Base-by-base conservation (phyloP, 129 eudicot species). In the Flaveria brownii region DNA sequence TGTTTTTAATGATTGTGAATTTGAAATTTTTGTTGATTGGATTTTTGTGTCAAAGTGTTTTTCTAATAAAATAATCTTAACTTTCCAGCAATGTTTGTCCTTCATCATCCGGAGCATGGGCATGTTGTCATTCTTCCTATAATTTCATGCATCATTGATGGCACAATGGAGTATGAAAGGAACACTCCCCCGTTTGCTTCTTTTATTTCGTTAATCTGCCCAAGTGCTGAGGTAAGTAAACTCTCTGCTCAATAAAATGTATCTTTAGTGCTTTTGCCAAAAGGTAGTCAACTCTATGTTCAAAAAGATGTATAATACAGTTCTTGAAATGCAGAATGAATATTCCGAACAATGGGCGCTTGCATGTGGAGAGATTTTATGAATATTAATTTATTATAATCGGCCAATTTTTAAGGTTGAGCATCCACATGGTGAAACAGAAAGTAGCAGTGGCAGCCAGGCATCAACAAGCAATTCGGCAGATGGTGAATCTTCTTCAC, bases 71-170 rank as follows among this genome's bases (percentile, higher is more conserved):
- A n/a, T n/a, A 47, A 64, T 69, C 33, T 67, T 9, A 41, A 42
- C 11, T 77, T 65, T 82, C 36, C 97, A 93, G 98, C 98, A 71
- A 88, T 88, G 41, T 93, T 93, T 78, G 93, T 93, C 68, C 98
- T 90, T 75, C 97, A 93, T 83, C 98, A 93, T 83, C 98, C 98
- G 36, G 98, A 93, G 83, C 98, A 93, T 81, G 98, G 98, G 70
- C 97, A 93, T 71, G 83, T 90, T 65, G 98, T 93, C 65, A 85
- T 93, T 70, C 97, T 83, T 72, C 98, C 98, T 3, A 90, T 93
- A 33, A 93, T 93, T 51, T 93, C 97, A 55, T 85, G 92, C 42
- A 88, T 93, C 56, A 90, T 93, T 62, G 98, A 90, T 84, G 88
- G 97, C 54, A 88, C 96, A 15, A 56, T 93, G 76, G 97, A 90